Conservation (phyloP, 768 basidiomycete species). For the Coprinellus micaceus region DNA sequence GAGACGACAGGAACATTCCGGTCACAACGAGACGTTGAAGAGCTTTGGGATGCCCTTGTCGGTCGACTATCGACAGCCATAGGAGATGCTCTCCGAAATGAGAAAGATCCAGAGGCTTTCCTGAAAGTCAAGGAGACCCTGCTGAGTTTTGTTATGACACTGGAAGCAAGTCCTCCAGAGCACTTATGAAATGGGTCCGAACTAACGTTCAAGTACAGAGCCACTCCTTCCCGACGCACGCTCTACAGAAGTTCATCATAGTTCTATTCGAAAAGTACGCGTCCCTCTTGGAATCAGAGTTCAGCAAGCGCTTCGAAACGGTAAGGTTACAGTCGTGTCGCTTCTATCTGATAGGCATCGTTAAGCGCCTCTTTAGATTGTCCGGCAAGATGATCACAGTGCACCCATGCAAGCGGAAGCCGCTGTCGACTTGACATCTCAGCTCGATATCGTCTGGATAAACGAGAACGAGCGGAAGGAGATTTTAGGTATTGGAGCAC, state of each 20-base stretch:
- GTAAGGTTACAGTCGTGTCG: constrained; percentile 38
- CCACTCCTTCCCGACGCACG: constrained; percentile 80
- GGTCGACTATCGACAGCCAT: constrained; percentile 69
- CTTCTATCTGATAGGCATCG: not conserved
- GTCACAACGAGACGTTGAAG: constrained; percentile 87
- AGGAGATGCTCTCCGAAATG: constrained; percentile 63
- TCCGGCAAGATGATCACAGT: constrained; percentile 82
- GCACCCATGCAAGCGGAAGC: constrained; percentile 76
- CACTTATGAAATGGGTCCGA: too few species aligned
- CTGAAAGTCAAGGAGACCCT: constrained; percentile 80
- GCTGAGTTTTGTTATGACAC: constrained; percentile 82
- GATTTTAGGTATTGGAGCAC: constrained; percentile 57
- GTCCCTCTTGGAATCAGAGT: constrained; percentile 74
- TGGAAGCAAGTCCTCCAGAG: constrained; percentile 63
- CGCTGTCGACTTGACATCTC: constrained; percentile 59
- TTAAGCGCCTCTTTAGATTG: constrained; percentile 62
- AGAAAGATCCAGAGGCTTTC: constrained; percentile 79
- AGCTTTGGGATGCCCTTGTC: constrained; percentile 89
- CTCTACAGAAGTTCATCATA: constrained; percentile 81
- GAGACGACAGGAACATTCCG: constrained; percentile 86
- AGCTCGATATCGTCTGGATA: constrained; percentile 84
- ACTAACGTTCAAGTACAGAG: constrained; percentile 45
- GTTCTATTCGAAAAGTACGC: constrained; percentile 89
- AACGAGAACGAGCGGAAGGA: constrained; percentile 59
- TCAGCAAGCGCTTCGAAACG: constrained; percentile 73